These are phyloP conservation scores for Emiliania huxleyi DNA, from an alignment of 78 protist species.

Conservation along the genomic window DNA sequence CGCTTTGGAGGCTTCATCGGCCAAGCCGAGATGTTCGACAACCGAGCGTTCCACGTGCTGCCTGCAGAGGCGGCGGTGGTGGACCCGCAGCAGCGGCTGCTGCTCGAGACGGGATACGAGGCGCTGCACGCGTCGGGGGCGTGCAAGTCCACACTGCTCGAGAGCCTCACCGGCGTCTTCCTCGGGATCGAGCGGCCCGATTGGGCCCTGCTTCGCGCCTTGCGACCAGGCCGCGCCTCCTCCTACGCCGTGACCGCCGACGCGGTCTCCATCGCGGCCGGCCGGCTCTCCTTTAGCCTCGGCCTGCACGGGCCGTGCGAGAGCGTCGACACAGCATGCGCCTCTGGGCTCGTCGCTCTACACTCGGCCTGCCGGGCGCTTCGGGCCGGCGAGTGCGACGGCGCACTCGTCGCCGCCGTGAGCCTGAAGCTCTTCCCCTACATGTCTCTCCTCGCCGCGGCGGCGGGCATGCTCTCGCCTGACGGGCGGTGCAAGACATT, in stretches of 20 bases:
- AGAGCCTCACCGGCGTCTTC: not conserved
- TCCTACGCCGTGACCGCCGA: not conserved
- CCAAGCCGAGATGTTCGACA: not conserved
- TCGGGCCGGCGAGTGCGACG: not conserved
- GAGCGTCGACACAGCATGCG: conserved; percentile 34
- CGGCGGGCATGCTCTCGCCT: conserved; percentile 15
- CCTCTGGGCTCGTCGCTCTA: not conserved
- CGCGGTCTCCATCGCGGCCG: not conserved
- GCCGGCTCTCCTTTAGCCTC: not conserved
- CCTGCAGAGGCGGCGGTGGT: not conserved
- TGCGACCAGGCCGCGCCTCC: not conserved
- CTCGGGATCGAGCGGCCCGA: not conserved
- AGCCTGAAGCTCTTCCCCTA: conserved; percentile 3
- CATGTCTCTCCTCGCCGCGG: not conserved
- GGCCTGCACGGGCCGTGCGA: conserved; percentile 8
- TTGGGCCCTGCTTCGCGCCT: not conserved
- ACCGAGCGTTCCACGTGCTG: not conserved
- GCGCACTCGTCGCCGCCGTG: not conserved
- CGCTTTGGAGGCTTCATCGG: not conserved
- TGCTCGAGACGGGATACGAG: not conserved
- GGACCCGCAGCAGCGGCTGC: conserved; percentile 34
- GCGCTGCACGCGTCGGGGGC: not conserved
- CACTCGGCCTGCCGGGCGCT: not conserved
- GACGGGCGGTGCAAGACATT: conserved; percentile 38
- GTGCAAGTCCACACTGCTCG: not conserved